Evolutionary conservation across 208 protist species (phyloP).

Genomic region (Histomonas meleagridis): DNA sequence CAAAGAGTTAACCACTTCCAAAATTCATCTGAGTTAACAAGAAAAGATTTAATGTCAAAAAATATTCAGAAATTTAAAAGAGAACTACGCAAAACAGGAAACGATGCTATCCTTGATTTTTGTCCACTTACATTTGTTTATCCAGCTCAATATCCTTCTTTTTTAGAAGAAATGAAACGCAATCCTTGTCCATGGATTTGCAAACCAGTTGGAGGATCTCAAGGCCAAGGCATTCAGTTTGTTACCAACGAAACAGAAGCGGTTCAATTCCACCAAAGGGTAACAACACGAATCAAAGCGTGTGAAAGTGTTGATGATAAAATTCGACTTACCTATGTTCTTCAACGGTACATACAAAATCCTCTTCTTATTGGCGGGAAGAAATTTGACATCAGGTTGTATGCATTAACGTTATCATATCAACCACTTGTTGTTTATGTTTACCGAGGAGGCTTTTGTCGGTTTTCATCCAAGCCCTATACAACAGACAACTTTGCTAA

Average conservation of each 20-base stretch:
- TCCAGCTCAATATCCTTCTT: neutral
- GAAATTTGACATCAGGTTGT: slow-evolving; percentile 44
- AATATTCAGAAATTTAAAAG: neutral
- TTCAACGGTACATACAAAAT: slow-evolving; percentile 17
- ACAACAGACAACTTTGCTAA: slow-evolving; percentile 11
- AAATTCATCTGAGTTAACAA: neutral
- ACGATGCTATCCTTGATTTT: neutral
- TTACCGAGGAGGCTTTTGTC: slow-evolving; percentile 36
- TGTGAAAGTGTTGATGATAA: neutral
- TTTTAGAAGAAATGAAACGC: neutral
- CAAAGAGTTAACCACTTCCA: slow-evolving; percentile 23
- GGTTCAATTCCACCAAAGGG: neutral
- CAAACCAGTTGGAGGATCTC: neutral
- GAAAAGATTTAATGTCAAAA: slow-evolving; percentile 33
- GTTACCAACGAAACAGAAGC: neutral
- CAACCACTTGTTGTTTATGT: slow-evolving; percentile 38
- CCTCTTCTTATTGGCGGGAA: slow-evolving; percentile 10
- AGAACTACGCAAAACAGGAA: neutral
- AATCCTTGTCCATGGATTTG: neutral
- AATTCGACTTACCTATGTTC: neutral
- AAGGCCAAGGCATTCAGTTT: neutral
- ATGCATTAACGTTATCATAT: slow-evolving; percentile 39
- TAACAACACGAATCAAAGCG: neutral
- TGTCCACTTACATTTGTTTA: neutral
- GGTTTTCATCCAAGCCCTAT: slow-evolving; percentile 32